Conservation (phyloP, 176 grass and related monocot genomes). For the Phoenix roebelenii region DNA sequence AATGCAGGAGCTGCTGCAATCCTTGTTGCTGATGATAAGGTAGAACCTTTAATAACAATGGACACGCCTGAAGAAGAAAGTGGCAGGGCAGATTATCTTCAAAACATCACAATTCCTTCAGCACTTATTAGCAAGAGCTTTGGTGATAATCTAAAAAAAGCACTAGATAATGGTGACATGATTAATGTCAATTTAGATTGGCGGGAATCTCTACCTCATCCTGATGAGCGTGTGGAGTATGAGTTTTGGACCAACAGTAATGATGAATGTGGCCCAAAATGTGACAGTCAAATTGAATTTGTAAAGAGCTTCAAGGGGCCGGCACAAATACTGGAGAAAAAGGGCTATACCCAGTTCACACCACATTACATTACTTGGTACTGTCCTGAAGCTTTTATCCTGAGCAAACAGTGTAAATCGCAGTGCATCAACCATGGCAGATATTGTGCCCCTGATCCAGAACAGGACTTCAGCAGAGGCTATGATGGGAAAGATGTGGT, state of each 20-base stretch:
- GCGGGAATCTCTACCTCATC: constrained; percentile 77
- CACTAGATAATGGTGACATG: constrained; percentile 50
- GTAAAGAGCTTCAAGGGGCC: constrained; percentile 75
- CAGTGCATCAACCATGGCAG: constrained; percentile 71
- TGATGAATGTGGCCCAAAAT: constrained; percentile 84
- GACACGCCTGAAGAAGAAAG: constrained; percentile 67
- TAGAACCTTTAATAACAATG: constrained; percentile 86
- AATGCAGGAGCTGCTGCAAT: constrained; percentile 73
- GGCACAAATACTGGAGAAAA: constrained; percentile 77
- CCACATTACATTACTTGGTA: constrained; percentile 92
- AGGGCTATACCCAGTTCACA: constrained; percentile 72
- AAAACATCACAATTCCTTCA: constrained; percentile 74
- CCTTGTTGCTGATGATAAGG: constrained; percentile 82
- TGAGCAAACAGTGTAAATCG: constrained; percentile 72
- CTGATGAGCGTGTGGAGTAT: constrained; percentile 78
- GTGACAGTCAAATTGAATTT: constrained; percentile 84
- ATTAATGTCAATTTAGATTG: constrained; percentile 84
- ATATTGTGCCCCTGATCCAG: constrained; percentile 72
- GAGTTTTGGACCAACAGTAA: constrained; percentile 92
- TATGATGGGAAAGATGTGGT: constrained; percentile 96
- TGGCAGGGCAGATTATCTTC: constrained; percentile 40
- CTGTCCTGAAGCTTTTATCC: constrained; percentile 51
- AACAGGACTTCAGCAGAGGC: constrained; percentile 91
- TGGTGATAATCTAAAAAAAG: constrained; percentile 57
- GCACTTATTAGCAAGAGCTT: constrained; percentile 64